Evolutionary conservation across 176 grass and related monocot species (phyloP), one percentile per base, ranked within the genome.

Genomic region (Juncus effusus): DNA sequence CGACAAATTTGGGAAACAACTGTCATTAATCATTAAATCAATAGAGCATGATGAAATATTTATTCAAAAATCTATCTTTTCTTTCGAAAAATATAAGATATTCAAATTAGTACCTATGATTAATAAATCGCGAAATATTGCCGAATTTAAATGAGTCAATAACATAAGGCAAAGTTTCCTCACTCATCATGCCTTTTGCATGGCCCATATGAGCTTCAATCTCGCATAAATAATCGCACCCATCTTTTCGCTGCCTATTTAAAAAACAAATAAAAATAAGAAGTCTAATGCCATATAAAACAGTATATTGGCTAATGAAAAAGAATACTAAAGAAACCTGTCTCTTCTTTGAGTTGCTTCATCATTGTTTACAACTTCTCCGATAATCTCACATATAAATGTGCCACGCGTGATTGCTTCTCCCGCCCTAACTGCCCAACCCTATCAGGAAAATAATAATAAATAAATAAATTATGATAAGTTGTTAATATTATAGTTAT

Each of bases 121-220:
- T 93, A 76, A 99, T 99, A 83, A 93, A 99, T 35, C 88, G 80
- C n/a, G 88, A 83, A 9, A 93, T 79, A 78, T 99, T 99, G 38
- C 83, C 85, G 76, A 84, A 89, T 76, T 80, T 86, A 38, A 74
- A 77, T 49, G 94, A 80, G 86, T 99, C 94, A 70, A 93, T 92
- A 69, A 75, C 72, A 82, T 75, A 89, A 19, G 56, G 45, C 3
- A 69, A 47, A 47, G 56, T 65, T 42, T 86, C 88, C 56, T 66
- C 71, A 59, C 73, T 79, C 53, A 64, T 69, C 67, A 64, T 64
- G 81, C 69, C 70, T 47, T 9, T 47, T 57, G 74, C 67, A 69
- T 74, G 56, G 54, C 91, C 83, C 67, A 93, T 70, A 64, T 90
- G 85, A 41, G 76, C 66, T 76, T 73, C 42, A 47, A 99, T 87